Evolutionary conservation across 306 rosid genomes (phyloP), one percentile per base, ranked within the genome.

Genomic region (Psophocarpus tetragonolobus): DNA sequence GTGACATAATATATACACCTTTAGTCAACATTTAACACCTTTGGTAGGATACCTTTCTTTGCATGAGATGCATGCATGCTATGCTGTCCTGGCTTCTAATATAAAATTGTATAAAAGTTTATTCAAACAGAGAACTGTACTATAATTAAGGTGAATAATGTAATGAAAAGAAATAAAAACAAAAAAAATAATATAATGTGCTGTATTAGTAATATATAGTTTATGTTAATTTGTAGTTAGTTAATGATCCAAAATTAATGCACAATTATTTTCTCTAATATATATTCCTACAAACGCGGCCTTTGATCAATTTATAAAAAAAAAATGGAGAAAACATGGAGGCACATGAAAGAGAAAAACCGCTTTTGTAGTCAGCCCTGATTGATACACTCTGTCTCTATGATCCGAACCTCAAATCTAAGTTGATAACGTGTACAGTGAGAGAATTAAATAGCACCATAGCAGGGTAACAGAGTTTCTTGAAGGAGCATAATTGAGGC

Each of bases 51-150:
- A 39, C 50, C 74, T 68, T 32, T 44, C 54, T 57, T 44, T 74
- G 80, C 76, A 81, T 81, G 76, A 50, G 42, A 56, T 42, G 65
- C 72, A 56, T 42, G 65, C 72, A 42, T 75, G 71, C 47, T 60
- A 27, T 60, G 24, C 48, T 48, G 14, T 57, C 71, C 35, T 68
- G 47, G 68, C 32, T 56, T 68, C 36, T 35, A 33, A 56, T 26
- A 57, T 26, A 57, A 57, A 56, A 26, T 5, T 56, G 15, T 24
- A 56, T 56, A 23, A 23, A 51, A 51, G 5, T 20, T 51, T 20
- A 18, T 20, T 7, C 27, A 51, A 18, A n/a, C 4, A 51, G 61
- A 54, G 30, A 21, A 21, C 29, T 10, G 13, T 54, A 20, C n/a
- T n/a, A n/a, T n/a, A 51, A 13, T 14, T n/a, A 45, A 45, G 58